These are phyloP conservation scores for Metschnikowia baotianmanensis DNA, from an alignment of 805 yeast genomes.

Conservation along the genomic window DNA sequence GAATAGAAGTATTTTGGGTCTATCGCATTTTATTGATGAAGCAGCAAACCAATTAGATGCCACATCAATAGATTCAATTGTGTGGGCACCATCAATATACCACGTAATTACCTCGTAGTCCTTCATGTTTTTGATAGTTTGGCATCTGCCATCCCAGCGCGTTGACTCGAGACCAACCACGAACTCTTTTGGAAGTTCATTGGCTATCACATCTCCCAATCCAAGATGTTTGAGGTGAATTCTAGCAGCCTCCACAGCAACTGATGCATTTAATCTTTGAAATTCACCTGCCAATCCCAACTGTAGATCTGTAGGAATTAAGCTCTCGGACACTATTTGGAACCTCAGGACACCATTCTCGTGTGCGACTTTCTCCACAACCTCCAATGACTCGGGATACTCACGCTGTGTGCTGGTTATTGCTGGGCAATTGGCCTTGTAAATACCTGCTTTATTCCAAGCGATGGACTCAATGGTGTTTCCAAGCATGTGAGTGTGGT, in stretches of 20 bases:
- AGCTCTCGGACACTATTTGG: conserved; percentile 48
- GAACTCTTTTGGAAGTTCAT: conserved; percentile 48
- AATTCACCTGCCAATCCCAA: conserved; percentile 83
- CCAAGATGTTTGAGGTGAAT: conserved; percentile 57
- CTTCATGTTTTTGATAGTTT: conserved; percentile 51
- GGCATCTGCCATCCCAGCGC: conserved; percentile 96
- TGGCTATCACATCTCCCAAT: conserved; percentile 22
- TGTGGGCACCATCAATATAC: conserved; percentile 96
- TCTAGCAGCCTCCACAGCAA: conserved; percentile 72
- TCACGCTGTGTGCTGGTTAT: conserved; percentile 58
- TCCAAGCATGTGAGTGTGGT: conserved; percentile 86
- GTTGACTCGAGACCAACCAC: conserved; percentile 61
- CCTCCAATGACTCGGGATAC: conserved; percentile 49
- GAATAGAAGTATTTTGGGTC: conserved; percentile 63
- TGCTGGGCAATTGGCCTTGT: conserved; percentile 66
- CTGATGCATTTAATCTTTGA: conserved; percentile 81
- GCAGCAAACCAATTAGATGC: conserved; percentile 74
- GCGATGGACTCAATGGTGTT: conserved; percentile 85
- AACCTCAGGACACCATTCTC: conserved; percentile 54
- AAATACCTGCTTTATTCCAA: conserved; percentile 95
- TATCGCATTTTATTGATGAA: conserved; percentile 13
- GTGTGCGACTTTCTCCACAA: conserved; percentile 61
- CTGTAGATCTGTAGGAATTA: conserved; percentile 39
- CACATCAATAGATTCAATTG: conserved; percentile 80
- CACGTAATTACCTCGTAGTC: conserved; percentile 53